These are phyloP conservation scores for Puccinellia tenuiflora DNA, from an alignment of 176 grass and related monocot genomes.

Conservation along the genomic window DNA sequence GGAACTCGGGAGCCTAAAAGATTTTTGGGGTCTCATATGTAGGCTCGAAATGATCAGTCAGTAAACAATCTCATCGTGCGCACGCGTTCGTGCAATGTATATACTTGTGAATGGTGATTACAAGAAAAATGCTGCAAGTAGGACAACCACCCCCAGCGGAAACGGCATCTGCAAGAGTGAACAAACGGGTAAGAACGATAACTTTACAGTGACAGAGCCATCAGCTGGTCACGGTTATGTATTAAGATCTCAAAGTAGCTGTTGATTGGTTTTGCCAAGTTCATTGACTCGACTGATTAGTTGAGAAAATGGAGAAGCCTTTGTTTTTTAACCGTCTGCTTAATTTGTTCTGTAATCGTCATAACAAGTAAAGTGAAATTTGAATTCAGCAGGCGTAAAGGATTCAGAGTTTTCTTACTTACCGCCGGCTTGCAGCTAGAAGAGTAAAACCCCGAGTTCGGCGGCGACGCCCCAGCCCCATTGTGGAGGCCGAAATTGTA, in stretches of 20 bases:
- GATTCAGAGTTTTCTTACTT: neutral
- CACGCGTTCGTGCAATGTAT: neutral
- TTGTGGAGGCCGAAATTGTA: conserved; percentile 32
- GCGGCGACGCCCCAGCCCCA: conserved; percentile 6
- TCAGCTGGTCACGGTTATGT: neutral
- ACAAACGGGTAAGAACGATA: neutral
- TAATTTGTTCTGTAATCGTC: neutral
- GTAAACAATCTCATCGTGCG: conserved; percentile 1
- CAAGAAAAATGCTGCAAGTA: conserved; percentile 40
- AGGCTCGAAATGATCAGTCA: no score
- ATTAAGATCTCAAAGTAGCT: neutral
- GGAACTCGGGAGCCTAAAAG: no score
- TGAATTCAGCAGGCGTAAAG: neutral
- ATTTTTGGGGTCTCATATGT: no score
- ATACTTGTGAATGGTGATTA: conserved; percentile 22
- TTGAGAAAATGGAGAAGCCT: neutral
- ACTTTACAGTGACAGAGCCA: neutral
- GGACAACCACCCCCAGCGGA: conserved; percentile 39
- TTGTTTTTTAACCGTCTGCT: neutral
- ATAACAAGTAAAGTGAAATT: neutral
- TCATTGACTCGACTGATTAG: neutral
- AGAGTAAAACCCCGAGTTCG: conserved; percentile 12
- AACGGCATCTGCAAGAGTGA: conserved; percentile 45
- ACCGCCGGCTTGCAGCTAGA: conserved; percentile 42
- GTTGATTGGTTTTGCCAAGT: conserved; percentile 6